Evolutionary conservation across 2,329 filamentous ascomycete species (phyloP).

Genomic region (Gaeumannomyces sp.): DNA sequence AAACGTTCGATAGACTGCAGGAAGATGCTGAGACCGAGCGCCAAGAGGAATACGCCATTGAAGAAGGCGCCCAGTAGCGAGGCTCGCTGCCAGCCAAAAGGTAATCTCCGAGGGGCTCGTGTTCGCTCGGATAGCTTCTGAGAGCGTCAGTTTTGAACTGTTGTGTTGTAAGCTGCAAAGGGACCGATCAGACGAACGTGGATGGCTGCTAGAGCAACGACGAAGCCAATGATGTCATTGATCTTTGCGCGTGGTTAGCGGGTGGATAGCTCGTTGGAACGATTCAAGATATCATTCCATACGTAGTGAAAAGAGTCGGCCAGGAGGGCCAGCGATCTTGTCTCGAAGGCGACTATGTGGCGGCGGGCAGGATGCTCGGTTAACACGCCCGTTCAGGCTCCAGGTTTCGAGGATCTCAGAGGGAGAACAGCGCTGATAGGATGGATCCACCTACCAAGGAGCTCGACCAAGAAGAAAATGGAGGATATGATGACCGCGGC

Average conservation of each 20-base stretch:
- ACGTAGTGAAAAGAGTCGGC: constrained; percentile 78
- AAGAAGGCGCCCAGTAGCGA: constrained; percentile 72
- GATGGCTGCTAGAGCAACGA: constrained; percentile 59
- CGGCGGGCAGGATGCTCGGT: constrained; percentile 5
- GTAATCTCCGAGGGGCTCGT: constrained; percentile 51
- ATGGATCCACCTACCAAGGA: constrained; percentile 32
- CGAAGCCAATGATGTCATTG: constrained; percentile 64
- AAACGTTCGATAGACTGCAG: constrained; percentile 70
- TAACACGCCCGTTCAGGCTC: constrained; percentile 6
- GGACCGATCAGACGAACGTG: constrained; percentile 37
- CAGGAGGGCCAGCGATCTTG: constrained; percentile 63
- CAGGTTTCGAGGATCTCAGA: too few species aligned
- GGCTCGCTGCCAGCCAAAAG: constrained; percentile 73
- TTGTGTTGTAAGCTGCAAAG: not conserved
- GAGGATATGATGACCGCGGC: constrained; percentile 43
- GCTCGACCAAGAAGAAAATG: constrained; percentile 45
- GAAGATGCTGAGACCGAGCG: constrained; percentile 65
- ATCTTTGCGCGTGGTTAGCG: constrained; percentile 36
- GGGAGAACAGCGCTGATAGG: too few species aligned
- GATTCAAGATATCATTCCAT: constrained; percentile 20
- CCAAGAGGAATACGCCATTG: constrained; percentile 70
- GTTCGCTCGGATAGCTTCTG: constrained; percentile 47
- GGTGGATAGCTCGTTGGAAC: not conserved
- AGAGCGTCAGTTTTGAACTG: constrained; percentile 10
- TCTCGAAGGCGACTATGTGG: constrained; percentile 57